These are phyloP conservation scores for Parietaria judaica DNA, from an alignment of 306 rosid species.

Conservation along the genomic window DNA sequence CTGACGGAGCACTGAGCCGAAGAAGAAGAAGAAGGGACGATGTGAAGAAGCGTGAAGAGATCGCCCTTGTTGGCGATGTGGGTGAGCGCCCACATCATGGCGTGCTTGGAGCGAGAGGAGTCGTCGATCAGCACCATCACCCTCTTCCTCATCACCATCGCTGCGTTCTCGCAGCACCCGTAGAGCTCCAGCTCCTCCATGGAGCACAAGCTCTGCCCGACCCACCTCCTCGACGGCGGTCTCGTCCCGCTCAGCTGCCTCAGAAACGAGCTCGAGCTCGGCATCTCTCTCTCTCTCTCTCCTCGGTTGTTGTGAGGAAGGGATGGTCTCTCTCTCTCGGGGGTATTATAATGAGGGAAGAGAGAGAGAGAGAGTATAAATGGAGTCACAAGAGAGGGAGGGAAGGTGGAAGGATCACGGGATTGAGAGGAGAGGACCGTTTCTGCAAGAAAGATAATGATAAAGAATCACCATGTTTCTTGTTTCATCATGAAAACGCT, in stretches of 20 bases:
- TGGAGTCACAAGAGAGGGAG: conserved; percentile 7
- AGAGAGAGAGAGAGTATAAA: conserved; percentile 3
- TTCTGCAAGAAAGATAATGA: conserved; percentile 13
- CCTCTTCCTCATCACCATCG: conserved; percentile 53
- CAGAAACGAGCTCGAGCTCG: conserved; percentile 41
- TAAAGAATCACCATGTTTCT: conserved; percentile 15
- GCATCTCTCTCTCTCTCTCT: conserved; percentile 31
- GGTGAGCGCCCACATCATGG: conserved; percentile 91
- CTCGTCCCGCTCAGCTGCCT: conserved; percentile 50
- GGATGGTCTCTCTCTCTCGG: neutral
- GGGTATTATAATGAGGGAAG: conserved; percentile 12
- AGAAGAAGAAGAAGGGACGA: conserved; percentile 43
- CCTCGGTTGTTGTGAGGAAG: neutral
- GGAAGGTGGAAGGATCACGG: conserved; percentile 63
- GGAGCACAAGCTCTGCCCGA: conserved; percentile 7
- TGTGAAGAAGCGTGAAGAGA: conserved; percentile 71
- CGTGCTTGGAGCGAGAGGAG: conserved; percentile 68
- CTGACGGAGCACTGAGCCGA: conserved; percentile 18
- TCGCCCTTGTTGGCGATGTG: conserved; percentile 75
- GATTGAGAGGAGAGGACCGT: conserved; percentile 30
- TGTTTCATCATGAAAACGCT: conserved; percentile 28
- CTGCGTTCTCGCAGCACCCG: conserved; percentile 30
- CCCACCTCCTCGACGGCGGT: conserved; percentile 62
- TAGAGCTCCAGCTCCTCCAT: neutral
- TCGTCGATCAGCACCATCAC: conserved; percentile 89